These are phyloP conservation scores for Acidomyces sp. DNA, from an alignment of 495 filamentous ascomycete species.

Conservation along the genomic window DNA sequence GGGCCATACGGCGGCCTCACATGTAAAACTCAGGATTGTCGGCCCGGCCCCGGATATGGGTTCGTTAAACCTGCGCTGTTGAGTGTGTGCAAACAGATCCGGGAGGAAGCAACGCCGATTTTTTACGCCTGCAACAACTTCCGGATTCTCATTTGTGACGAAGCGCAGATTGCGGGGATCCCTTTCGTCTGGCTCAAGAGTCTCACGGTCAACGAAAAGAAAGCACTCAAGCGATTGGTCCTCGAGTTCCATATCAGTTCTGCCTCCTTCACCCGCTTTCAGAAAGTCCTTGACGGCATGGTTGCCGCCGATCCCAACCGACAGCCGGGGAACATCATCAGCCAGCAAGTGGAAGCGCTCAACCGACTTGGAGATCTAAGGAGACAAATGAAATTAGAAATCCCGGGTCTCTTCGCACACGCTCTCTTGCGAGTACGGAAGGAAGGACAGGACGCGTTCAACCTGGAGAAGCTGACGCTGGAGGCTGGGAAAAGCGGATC, in stretches of 20 bases:
- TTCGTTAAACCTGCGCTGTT: constrained; percentile 7
- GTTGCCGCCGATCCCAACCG: not conserved
- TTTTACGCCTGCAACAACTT: constrained; percentile 10
- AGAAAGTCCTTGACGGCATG: not conserved
- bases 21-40: too few relatives aligned
- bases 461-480: not conserved
- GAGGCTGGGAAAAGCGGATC: not conserved
- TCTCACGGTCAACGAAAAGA: not conserved
- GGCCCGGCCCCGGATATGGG: too few relatives aligned
- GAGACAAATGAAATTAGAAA: not conserved
- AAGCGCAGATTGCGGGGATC: not conserved
- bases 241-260: too few relatives aligned
- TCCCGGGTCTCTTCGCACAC: not conserved
- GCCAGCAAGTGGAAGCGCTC: not conserved
- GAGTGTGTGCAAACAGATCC: not conserved
- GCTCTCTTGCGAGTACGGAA: not conserved
- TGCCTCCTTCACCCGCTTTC: too few relatives aligned
- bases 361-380: not conserved
- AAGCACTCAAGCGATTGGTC: not conserved
- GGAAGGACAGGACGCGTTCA: not conserved
- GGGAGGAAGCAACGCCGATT: constrained; percentile 5
- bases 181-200: not conserved
- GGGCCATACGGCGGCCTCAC: too few relatives aligned
- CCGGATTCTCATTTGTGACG: not conserved
- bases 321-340: not conserved